Evolutionary conservation across 177 flowering plant genomes (phyloP).

Genomic region (Telopea speciosissima): DNA sequence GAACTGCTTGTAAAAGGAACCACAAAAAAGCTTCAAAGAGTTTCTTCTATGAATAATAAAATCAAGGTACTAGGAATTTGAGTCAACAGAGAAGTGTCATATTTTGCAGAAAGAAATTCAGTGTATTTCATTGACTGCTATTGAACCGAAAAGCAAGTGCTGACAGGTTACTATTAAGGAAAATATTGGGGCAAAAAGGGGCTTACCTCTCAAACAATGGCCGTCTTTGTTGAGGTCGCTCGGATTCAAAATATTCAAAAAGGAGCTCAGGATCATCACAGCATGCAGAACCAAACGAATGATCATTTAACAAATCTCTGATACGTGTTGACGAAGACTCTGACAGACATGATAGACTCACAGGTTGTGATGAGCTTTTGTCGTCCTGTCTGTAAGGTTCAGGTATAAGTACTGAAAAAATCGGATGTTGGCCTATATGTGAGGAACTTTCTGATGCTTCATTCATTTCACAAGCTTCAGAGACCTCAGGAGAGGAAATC

Average conservation of each 20-base stretch:
- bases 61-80: background rate
- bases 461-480: constrained; percentile 6
- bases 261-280: constrained; percentile 43
- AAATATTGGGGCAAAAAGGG: background rate
- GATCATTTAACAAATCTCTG: background rate
- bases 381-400: constrained; percentile 18
- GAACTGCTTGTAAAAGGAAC: background rate
- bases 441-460: constrained; percentile 14
- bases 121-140: background rate
- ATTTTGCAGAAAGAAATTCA: too few species aligned
- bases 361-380: constrained; percentile 1
- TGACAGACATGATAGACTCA: constrained; percentile 8
- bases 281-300: background rate
- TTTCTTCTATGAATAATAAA: background rate
- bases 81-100: too few species aligned
- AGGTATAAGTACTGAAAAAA: constrained; percentile 31
- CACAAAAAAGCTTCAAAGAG: too few species aligned
- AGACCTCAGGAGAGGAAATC: constrained; percentile 4
- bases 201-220: constrained; percentile 62
- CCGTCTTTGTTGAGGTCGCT: constrained; percentile 54
- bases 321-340: constrained; percentile 16
- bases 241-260: constrained; percentile 68
- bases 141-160: too few species aligned
- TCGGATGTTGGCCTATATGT: constrained; percentile 16
- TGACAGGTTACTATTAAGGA: background rate